Evolutionary conservation across 257 asterid species (phyloP).

Genomic region (Thymus quinquecostatus): DNA sequence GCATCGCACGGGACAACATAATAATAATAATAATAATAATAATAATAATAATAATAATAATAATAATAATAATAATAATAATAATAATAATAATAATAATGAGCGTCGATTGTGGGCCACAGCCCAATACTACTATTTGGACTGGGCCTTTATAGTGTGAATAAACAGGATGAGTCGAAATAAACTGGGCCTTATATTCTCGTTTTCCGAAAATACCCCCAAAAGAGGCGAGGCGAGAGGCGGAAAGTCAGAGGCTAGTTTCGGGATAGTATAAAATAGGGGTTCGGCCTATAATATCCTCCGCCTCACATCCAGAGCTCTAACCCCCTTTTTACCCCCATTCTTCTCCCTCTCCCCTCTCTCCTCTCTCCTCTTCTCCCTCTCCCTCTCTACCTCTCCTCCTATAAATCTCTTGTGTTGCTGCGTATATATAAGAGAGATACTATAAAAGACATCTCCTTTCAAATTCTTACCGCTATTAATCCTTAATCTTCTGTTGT

Average conservation of each 20-base stretch:
- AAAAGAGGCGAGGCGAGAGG: neutral
- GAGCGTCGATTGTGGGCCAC: too few relatives aligned
- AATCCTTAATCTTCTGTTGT: neutral
- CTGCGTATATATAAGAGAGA: too few relatives aligned
- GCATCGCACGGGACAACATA: too few relatives aligned
- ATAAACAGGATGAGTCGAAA: too few relatives aligned
- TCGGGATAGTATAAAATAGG: conserved; percentile 16
- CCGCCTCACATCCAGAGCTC: conserved; percentile 24
- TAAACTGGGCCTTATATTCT: neutral
- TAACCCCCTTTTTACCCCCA: neutral
- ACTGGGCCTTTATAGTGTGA: too few relatives aligned
- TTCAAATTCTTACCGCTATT: conserved; percentile 57
- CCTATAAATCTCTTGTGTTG: conserved; percentile 41
- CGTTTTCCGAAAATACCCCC: conserved; percentile 25
- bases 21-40: too few relatives aligned
- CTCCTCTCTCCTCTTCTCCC: conserved; percentile 14
- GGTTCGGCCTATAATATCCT: conserved; percentile 21
- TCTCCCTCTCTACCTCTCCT: conserved; percentile 36
- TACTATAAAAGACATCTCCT: neutral
- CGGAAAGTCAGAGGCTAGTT: conserved; percentile 26
- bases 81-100: too few relatives aligned
- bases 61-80: too few relatives aligned
- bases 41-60: too few relatives aligned
- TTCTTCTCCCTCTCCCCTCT: neutral
- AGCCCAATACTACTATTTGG: too few relatives aligned